phyloP scores from a whole-genome alignment of 345 rosid species.

The Acer negundo region DNA sequence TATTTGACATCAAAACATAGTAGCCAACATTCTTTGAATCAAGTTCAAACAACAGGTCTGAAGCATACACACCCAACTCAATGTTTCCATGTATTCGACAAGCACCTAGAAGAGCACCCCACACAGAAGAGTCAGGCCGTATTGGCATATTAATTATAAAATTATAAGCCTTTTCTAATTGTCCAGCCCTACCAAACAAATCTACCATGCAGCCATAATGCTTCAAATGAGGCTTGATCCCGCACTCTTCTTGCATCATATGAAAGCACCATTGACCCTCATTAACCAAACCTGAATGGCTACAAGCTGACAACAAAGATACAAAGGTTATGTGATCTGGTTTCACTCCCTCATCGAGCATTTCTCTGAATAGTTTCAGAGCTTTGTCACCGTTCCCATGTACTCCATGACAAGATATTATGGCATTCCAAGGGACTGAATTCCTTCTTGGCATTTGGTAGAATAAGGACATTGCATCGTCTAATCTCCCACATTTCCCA shows the following conservation, averaged over 20 bases:
- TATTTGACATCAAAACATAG: slow-evolving; percentile 56
- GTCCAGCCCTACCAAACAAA: slow-evolving; percentile 59
- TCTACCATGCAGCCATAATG: slow-evolving; percentile 74
- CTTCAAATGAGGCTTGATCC: slow-evolving; percentile 51
- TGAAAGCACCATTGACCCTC: slow-evolving; percentile 55
- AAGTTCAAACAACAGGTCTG: slow-evolving; percentile 48
- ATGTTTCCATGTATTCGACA: slow-evolving; percentile 56
- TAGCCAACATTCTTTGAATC: slow-evolving; percentile 62
- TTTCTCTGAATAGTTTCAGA: slow-evolving; percentile 45
- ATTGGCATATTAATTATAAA: slow-evolving; percentile 49
- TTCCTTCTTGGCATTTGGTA: slow-evolving; percentile 40
- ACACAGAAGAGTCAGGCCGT: slow-evolving; percentile 53
- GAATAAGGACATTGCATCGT: slow-evolving; percentile 48
- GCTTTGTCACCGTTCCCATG: slow-evolving; percentile 59
- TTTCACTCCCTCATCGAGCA: slow-evolving; percentile 47
- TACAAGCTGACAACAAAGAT: slow-evolving; percentile 59
- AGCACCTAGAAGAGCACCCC: slow-evolving; percentile 68
- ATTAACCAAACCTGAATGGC: slow-evolving; percentile 59
- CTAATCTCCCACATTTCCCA: slow-evolving; percentile 62
- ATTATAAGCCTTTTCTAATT: slow-evolving; percentile 44
- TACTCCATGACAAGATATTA: slow-evolving; percentile 52
- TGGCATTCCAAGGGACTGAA: slow-evolving; percentile 62
- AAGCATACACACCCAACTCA: slow-evolving; percentile 45
- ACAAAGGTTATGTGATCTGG: slow-evolving; percentile 64
- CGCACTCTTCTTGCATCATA: slow-evolving; percentile 44